These are phyloP conservation scores for Dovyalis caffra DNA, from an alignment of 345 rosid genomes.

Conservation along the genomic window DNA sequence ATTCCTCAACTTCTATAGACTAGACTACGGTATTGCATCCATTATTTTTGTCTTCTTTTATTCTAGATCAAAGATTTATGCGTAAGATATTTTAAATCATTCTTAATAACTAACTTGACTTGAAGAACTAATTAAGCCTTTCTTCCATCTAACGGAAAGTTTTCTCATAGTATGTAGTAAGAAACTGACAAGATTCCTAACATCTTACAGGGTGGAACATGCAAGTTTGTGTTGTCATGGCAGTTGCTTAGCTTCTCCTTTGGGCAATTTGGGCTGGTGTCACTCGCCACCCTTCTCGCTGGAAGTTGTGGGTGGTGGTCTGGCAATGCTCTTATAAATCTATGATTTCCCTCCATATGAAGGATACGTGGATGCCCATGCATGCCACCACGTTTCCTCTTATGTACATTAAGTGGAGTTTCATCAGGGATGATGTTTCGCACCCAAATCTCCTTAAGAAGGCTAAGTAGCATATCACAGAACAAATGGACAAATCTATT, in stretches of 20 bases:
- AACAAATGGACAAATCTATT: neutral
- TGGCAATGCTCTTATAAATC: slow-evolving; percentile 59
- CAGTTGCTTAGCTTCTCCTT: slow-evolving; percentile 59
- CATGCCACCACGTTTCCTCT: slow-evolving; percentile 69
- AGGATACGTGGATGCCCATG: slow-evolving; percentile 75
- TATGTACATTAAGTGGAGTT: slow-evolving; percentile 87
- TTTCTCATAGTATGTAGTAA: neutral
- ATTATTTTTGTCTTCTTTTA: neutral
- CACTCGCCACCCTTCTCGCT: slow-evolving; percentile 65
- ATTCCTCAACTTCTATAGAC: slow-evolving; percentile 68
- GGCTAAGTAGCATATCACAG: neutral
- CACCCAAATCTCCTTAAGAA: slow-evolving; percentile 62
- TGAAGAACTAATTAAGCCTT: neutral
- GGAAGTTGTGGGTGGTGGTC: slow-evolving; percentile 74
- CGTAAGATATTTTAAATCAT: neutral
- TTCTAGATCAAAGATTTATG: neutral
- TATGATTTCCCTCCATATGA: slow-evolving; percentile 71
- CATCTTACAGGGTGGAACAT: slow-evolving; percentile 41
- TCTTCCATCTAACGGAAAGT: neutral
- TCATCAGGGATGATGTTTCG: slow-evolving; percentile 71
- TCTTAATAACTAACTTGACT: neutral
- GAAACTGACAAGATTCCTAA: neutral
- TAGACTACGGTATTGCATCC: slow-evolving; percentile 63
- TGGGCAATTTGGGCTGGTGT: slow-evolving; percentile 89
- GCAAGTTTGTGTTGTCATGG: slow-evolving; percentile 69